Percentiles rank a stretch among this genome's conserved stretches.
phyloP scores from a whole-genome alignment of 2,329 filamentous ascomycete species.

The Calonectria multiphialidica region DNA sequence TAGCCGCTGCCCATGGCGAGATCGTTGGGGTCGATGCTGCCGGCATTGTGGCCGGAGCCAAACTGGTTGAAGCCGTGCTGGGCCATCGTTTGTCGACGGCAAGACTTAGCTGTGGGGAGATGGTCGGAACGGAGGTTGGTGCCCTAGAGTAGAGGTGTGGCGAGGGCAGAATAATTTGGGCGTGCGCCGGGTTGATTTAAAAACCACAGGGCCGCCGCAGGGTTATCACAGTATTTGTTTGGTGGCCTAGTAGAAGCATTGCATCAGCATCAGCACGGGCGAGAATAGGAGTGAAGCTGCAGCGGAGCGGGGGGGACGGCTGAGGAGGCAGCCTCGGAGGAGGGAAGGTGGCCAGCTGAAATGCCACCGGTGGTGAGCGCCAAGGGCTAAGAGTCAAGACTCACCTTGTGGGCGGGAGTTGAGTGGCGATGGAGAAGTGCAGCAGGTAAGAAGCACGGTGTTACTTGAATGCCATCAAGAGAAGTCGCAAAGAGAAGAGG shows the following conservation, averaged over 20 bases:
- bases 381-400: conserved; percentile 32
- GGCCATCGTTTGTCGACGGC: conserved; percentile 56
- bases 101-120: conserved; percentile 21
- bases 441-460: conserved; percentile 12
- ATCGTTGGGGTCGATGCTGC: conserved; percentile 86
- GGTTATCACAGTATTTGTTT: conserved; percentile 25
- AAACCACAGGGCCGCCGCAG: conserved; percentile 28
- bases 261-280: conserved; percentile 33
- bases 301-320: conserved; percentile 29
- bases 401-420: conserved; percentile 38
- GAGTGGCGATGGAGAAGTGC: conserved; percentile 17
- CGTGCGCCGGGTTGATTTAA: conserved; percentile 37
- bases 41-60: conserved; percentile 64
- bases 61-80: conserved; percentile 70
- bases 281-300: conserved; percentile 8
- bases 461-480: conserved; percentile 41
- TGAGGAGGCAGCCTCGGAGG: conserved; percentile 23
- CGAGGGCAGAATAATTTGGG: conserved; percentile 42
- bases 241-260: conserved; percentile 31
- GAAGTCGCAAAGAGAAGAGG: conserved; percentile 17
- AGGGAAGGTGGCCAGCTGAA: conserved; percentile 40
- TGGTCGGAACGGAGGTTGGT: conserved; percentile 34
- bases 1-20: conserved; percentile 76
- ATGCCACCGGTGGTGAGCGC: conserved; percentile 34
- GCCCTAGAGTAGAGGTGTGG: conserved; percentile 34